phyloP scores from a whole-genome alignment of 1,139 yeast genomes.

The Sugiyamaella grinbergsii region DNA sequence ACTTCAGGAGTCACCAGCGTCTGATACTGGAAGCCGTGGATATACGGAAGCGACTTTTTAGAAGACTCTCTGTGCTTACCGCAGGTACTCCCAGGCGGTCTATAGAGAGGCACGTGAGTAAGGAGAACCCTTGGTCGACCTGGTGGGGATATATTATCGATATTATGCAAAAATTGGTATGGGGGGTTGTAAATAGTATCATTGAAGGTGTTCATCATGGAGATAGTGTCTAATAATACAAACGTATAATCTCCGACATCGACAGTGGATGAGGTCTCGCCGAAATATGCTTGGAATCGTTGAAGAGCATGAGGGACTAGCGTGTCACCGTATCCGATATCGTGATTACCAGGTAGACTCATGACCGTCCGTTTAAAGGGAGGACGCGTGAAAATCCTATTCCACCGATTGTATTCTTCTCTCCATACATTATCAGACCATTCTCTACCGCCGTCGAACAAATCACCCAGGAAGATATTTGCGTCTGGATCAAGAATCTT shows the following conservation, averaged over 20 bases:
- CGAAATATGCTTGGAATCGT: constrained; percentile 73
- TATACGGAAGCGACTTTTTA: constrained; percentile 54
- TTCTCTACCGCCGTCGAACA: constrained; percentile 93
- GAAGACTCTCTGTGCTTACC: constrained; percentile 68
- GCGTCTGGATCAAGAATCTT: constrained; percentile 68
- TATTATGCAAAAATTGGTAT: constrained; percentile 42
- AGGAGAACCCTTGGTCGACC: constrained; percentile 66
- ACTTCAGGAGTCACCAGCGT: constrained; percentile 65
- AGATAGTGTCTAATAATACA: constrained; percentile 77
- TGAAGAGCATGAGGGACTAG: constrained; percentile 54
- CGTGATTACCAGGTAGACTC: constrained; percentile 90
- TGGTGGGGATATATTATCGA: constrained; percentile 28
- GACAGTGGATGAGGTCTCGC: constrained; percentile 60
- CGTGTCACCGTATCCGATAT: constrained; percentile 84
- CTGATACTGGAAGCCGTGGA: constrained; percentile 75
- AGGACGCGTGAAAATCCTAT: constrained; percentile 58
- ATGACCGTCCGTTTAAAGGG: constrained; percentile 50
- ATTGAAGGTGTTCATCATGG: constrained; percentile 59
- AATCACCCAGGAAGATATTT: constrained; percentile 80
- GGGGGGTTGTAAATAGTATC: constrained; percentile 50
- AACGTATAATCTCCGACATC: constrained; percentile 75
- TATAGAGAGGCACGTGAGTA: constrained; percentile 76
- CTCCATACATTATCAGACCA: constrained; percentile 76
- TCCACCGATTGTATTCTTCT: constrained; percentile 70
- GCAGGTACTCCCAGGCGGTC: constrained; percentile 60